Conservation (phyloP, 1,139 yeast genomes). For the Eremothecium sinecaudum region DNA sequence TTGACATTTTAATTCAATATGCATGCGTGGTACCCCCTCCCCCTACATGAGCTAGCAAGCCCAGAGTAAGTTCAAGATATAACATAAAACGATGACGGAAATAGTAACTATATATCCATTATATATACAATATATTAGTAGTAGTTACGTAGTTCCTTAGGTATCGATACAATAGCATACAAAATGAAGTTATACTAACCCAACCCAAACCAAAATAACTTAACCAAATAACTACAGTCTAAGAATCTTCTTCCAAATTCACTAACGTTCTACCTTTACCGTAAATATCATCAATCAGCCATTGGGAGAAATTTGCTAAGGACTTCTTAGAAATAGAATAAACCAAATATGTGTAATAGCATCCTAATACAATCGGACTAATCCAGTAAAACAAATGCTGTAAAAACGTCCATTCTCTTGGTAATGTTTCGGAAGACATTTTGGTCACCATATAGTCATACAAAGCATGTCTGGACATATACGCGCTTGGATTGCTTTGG, state of each 20-base stretch:
- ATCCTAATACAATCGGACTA: background rate
- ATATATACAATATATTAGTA: no score
- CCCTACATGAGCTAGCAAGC: no score
- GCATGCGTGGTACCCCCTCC: no score
- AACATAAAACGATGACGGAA: no score
- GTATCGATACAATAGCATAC: slow-evolving; percentile 2
- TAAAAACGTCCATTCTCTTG: no score
- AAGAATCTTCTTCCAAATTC: slow-evolving; percentile 35
- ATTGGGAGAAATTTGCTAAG: slow-evolving; percentile 16
- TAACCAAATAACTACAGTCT: background rate
- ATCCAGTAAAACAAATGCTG: background rate
- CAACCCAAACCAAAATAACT: background rate
- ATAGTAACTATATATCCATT: no score
- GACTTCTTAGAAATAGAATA: background rate
- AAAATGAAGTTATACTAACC: background rate
- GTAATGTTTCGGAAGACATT: no score
- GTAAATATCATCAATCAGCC: slow-evolving; percentile 52
- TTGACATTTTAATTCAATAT: no score
- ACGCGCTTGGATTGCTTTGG: background rate
- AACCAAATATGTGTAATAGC: background rate
- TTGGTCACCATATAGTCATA: background rate
- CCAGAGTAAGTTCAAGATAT: no score
- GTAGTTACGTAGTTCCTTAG: no score
- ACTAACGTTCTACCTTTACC: slow-evolving; percentile 55
- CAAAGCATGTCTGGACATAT: background rate